A percentile compares a stretch with the other conserved stretches of the same genome.
Evolutionary conservation across 2,329 filamentous ascomycete species (phyloP).

Genomic region (Paecilomyces sp.): DNA sequence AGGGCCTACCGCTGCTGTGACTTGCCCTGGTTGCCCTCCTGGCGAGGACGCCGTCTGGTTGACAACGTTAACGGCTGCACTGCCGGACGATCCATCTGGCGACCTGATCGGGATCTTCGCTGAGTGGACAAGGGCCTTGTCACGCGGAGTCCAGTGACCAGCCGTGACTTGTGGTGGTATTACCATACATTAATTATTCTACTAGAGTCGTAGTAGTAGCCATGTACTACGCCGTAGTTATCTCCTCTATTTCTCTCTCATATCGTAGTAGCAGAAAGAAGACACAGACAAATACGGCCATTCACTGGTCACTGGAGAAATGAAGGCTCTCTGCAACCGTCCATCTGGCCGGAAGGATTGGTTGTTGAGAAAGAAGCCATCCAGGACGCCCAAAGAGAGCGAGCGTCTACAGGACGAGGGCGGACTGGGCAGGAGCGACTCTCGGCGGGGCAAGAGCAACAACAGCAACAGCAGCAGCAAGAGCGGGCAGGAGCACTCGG

Average conservation of each 20-base stretch:
- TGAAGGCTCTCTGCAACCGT: background rate
- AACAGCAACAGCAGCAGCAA: background rate
- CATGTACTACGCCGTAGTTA: too few relatives aligned
- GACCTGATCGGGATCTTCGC: background rate
- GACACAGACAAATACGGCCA: too few relatives aligned
- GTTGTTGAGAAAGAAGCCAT: background rate
- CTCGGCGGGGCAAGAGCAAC: too few relatives aligned
- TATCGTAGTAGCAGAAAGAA: too few relatives aligned
- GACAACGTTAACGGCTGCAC: background rate
- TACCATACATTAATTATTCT: too few relatives aligned
- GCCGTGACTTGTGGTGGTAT: background rate
- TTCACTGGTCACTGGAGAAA: background rate
- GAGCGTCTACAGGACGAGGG: background rate
- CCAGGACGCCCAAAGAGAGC: background rate
- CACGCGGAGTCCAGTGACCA: background rate
- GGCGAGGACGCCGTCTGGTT: background rate
- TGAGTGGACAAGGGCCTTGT: background rate
- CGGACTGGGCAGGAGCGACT: background rate
- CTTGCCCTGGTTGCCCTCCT: background rate
- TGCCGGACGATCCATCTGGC: background rate
- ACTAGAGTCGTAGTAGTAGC: too few relatives aligned
- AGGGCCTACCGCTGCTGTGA: background rate
- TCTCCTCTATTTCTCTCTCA: too few relatives aligned
- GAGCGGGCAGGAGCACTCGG: background rate
- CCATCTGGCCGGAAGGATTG: background rate